These are phyloP conservation scores for Akebia trifoliata DNA, from an alignment of 164 flowering plant species.

Conservation along the genomic window DNA sequence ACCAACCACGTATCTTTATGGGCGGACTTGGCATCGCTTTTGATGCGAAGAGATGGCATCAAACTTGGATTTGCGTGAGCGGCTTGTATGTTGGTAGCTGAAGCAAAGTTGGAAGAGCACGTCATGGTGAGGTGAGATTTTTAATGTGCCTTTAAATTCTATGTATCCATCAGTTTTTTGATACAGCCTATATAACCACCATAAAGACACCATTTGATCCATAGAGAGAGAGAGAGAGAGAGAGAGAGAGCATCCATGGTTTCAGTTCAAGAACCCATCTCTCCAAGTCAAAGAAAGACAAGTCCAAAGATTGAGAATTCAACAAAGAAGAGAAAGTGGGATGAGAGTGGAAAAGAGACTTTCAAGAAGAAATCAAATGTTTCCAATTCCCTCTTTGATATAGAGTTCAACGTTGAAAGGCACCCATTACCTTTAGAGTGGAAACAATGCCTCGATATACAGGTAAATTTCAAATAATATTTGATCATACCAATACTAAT, in stretches of 20 bases:
- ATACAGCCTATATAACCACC: conserved; percentile 10
- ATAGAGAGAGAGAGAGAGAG: not conserved
- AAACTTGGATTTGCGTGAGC: too few species aligned
- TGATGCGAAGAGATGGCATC: too few species aligned
- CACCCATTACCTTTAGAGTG: conserved; percentile 71
- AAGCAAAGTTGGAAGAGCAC: conserved; percentile 3
- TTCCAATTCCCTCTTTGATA: conserved; percentile 18
- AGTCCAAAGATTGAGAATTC: conserved; percentile 19
- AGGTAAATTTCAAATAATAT: conserved; percentile 41
- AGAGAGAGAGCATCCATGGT: conserved; percentile 36
- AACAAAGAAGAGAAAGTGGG: conserved; percentile 59
- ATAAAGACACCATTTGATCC: not conserved
- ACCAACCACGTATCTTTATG: too few species aligned
- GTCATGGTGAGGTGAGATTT: conserved; percentile 28
- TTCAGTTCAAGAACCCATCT: conserved; percentile 37
- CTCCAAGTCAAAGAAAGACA: conserved; percentile 20
- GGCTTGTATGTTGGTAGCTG: conserved; percentile 4
- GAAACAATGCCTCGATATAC: conserved; percentile 70
- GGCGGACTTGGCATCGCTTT: too few species aligned
- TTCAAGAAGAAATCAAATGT: conserved; percentile 5
- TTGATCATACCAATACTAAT: not conserved
- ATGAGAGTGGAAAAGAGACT: conserved; percentile 16
- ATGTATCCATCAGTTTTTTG: conserved; percentile 33
- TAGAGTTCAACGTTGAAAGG: conserved; percentile 51
- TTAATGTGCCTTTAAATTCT: conserved; percentile 31